These are phyloP conservation scores for Fragosphaeria purpurea DNA, from an alignment of 2,329 filamentous ascomycete genomes.

Conservation along the genomic window DNA sequence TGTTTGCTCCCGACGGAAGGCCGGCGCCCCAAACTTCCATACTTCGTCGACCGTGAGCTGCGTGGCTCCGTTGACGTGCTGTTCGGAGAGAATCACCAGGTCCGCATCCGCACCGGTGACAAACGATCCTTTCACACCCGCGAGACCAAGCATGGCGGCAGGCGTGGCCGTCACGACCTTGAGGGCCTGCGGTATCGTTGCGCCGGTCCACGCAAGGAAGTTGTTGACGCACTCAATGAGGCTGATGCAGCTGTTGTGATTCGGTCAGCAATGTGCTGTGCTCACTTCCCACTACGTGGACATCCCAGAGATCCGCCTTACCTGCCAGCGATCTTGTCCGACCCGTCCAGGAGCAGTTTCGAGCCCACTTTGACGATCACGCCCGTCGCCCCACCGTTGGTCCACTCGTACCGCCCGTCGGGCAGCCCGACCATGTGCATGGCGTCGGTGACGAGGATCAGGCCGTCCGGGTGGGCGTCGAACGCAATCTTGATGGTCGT, in stretches of 20 bases:
- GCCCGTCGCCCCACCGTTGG: constrained; percentile 53
- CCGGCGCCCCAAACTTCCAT: constrained; percentile 60
- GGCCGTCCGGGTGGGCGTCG: constrained; percentile 71
- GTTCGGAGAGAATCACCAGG: constrained; percentile 51
- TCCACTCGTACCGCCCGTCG: constrained; percentile 79
- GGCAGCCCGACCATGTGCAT: constrained; percentile 78
- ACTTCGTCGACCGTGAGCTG: constrained; percentile 58
- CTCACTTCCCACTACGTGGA: too few species aligned
- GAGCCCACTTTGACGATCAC: constrained; percentile 59
- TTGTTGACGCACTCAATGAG: constrained; percentile 76
- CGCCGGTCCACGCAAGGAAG: constrained; percentile 64
- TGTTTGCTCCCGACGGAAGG: too few species aligned
- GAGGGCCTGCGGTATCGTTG: constrained; percentile 56
- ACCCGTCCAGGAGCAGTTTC: constrained; percentile 65
- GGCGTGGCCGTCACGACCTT: constrained; percentile 66
- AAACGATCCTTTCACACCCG: constrained; percentile 54
- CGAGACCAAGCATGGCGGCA: constrained; percentile 62
- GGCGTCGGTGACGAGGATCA: constrained; percentile 84
- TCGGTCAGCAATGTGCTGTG: too few species aligned
- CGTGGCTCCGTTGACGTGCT: constrained; percentile 29
- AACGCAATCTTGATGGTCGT: constrained; percentile 83
- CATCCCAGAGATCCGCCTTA: too few species aligned
- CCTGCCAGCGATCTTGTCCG: constrained; percentile 61
- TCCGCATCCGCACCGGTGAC: constrained; percentile 54
- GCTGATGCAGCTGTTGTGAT: constrained; percentile 46